phyloP scores from a whole-genome alignment of 345 rosid species.

The Rhodamnia argentea region DNA sequence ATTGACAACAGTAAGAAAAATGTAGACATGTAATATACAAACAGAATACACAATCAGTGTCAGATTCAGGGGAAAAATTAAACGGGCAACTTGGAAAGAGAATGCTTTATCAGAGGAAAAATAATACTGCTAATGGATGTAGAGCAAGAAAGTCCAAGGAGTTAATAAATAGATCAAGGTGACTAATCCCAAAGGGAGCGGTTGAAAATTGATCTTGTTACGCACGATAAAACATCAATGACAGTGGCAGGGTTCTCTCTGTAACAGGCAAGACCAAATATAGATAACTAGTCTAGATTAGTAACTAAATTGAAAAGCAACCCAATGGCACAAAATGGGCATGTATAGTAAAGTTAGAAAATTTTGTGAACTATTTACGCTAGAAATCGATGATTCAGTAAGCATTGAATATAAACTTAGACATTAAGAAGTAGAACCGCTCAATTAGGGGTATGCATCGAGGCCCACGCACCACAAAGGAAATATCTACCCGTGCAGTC shows the following conservation, averaged over 20 bases:
- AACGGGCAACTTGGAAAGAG: background rate
- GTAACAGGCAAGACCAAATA: background rate
- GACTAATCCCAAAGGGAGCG: background rate
- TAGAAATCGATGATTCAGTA: background rate
- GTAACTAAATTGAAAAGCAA: background rate
- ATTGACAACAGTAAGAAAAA: background rate
- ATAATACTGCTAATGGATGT: background rate
- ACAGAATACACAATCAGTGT: background rate
- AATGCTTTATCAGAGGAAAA: background rate
- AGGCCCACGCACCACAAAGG: background rate
- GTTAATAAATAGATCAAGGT: background rate
- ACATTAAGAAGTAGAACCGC: background rate
- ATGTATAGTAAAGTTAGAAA: background rate
- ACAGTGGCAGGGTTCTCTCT: background rate
- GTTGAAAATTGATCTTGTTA: background rate
- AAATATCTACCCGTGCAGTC: background rate
- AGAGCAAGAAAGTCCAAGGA: background rate
- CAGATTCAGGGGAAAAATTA: background rate
- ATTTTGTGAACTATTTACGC: background rate
- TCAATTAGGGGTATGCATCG: background rate
- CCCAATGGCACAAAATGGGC: background rate
- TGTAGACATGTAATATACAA: background rate
- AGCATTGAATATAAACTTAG: background rate
- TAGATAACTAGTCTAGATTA: background rate
- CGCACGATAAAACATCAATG: background rate